phyloP scores from a whole-genome alignment of 495 filamentous ascomycete species.

The Glonium stellatum region DNA sequence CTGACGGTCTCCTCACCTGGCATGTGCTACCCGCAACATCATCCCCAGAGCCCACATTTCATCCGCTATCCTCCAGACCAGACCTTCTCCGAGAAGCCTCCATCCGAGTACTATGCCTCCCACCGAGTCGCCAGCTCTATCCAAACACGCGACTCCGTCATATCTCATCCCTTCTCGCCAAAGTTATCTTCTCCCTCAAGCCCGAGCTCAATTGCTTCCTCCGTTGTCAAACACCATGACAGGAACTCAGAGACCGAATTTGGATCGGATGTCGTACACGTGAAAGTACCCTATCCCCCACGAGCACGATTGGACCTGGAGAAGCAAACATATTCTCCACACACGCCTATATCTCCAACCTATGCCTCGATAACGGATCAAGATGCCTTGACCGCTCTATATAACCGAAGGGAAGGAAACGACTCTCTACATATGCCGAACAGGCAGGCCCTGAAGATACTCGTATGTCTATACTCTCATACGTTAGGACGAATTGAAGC shows the following conservation, averaged over 20 bases:
- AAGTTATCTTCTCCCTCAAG: slow-evolving; percentile 23
- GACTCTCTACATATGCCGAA: slow-evolving; percentile 3
- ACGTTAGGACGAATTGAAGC: neutral
- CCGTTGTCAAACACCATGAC: slow-evolving; percentile 7
- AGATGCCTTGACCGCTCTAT: slow-evolving; percentile 18
- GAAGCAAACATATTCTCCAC: slow-evolving; percentile 10
- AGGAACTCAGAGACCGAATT: slow-evolving; percentile 4
- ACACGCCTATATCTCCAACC: slow-evolving; percentile 4
- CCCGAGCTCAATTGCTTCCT: slow-evolving; percentile 21
- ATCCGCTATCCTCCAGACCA: neutral
- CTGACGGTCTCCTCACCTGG: slow-evolving; percentile 15
- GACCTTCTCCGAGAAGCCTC: neutral
- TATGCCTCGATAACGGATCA: slow-evolving; percentile 16
- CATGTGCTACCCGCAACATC: slow-evolving; percentile 10
- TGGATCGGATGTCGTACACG: neutral
- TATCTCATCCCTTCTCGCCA: slow-evolving; percentile 23
- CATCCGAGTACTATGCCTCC: slow-evolving; percentile 6
- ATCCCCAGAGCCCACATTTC: slow-evolving; percentile 2
- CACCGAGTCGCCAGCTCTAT: neutral
- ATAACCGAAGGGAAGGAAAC: slow-evolving; percentile 14
- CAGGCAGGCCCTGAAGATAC: slow-evolving; percentile 19
- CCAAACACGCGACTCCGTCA: slow-evolving; percentile 20
- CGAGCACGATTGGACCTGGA: slow-evolving; percentile 19
- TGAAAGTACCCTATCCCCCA: slow-evolving; percentile 9
- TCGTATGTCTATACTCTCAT: slow-evolving; percentile 9